Conservation (phyloP, 2,329 filamentous ascomycete species). For the Verticillium tricorpus region DNA sequence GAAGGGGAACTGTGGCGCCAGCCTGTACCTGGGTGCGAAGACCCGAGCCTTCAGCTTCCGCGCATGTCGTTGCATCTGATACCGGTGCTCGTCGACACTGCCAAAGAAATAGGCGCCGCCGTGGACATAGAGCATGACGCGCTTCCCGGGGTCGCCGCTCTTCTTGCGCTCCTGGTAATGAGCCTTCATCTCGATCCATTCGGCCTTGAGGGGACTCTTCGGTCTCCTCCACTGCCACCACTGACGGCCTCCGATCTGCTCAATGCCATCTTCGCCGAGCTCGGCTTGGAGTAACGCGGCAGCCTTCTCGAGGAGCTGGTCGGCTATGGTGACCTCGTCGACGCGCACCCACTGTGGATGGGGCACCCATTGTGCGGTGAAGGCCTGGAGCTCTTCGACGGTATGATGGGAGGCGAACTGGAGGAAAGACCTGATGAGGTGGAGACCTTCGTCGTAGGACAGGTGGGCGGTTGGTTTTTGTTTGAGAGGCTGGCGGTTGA, state of each 20-base stretch:
- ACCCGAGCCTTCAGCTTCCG: slow-evolving; percentile 88
- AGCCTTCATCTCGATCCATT: slow-evolving; percentile 94
- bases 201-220: slow-evolving; percentile 64
- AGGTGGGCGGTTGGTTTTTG: slow-evolving; percentile 85
- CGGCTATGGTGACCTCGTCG: slow-evolving; percentile 62
- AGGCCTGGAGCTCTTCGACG: slow-evolving; percentile 88
- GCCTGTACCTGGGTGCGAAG: slow-evolving; percentile 79
- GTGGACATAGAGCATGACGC: slow-evolving; percentile 91
- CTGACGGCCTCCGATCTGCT: slow-evolving; percentile 70
- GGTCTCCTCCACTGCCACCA: slow-evolving; percentile 89
- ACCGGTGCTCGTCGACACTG: slow-evolving; percentile 93
- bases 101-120: slow-evolving; percentile 96
- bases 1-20: slow-evolving; percentile 93
- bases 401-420: slow-evolving; percentile 81
- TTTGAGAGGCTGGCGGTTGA: slow-evolving; percentile 70
- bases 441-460: slow-evolving; percentile 89
- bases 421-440: slow-evolving; percentile 82
- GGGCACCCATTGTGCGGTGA: slow-evolving; percentile 89
- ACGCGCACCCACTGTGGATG: slow-evolving; percentile 83
- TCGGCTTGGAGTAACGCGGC: slow-evolving; percentile 66
- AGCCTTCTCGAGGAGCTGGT: slow-evolving; percentile 58
- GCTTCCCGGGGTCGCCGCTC: slow-evolving; percentile 53
- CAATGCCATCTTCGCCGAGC: slow-evolving; percentile 71
- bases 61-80: slow-evolving; percentile 94
- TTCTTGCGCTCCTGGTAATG: slow-evolving; percentile 72